Evolutionary conservation across 768 basidiomycete species (phyloP), one percentile per base, ranked within the genome.

Genomic region (Rossbeevera mucosa): DNA sequence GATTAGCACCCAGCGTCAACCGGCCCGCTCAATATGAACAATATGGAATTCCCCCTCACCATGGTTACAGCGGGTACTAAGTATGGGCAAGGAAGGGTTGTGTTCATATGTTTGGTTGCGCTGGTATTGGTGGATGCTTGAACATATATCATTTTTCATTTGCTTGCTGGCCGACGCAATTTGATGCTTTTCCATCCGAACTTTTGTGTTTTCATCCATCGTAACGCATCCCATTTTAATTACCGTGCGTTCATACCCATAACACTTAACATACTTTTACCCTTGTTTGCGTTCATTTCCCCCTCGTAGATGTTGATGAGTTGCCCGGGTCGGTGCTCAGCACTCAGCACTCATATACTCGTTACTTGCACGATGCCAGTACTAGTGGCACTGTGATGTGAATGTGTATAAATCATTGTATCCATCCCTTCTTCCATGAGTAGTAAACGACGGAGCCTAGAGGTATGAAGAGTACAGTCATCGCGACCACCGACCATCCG

Each of bases 11-110:
- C 7, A 78, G 67, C 44, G 65, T 77, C 47, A 82, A 78, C 64
- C 48, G 76, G 54, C 74, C 76, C 16, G 59, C 69, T 41, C 73
- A 73, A 50, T 83, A 85, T 59, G 81, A 83, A 56, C 69, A 66
- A 46, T 76, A 73, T 51, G 77, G 76, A 49, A 75, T 85, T 14
- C 84, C 86, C 40, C 74, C 82, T 56, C 84, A 86, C 62, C 80
- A 85, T 51, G 67, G 67, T 25, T 69, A 68, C 38, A 44, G 28
- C 46, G 62, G 64, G 25, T 71, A 69, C 36, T 64, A 33, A 48
- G 16, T 33, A 28, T 7, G 12, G 43, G 21, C 8, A 9, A 14
- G 7, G 14, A 24, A 28, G 30, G 25, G 33, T 44, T 8, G 22
- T 47, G 26, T 20, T 22, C 43, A 14, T 48, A 47, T 46, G 8